These are phyloP conservation scores for Haplosporangium gracile DNA, from an alignment of 192 early-diverging fungal species.

Conservation along the genomic window DNA sequence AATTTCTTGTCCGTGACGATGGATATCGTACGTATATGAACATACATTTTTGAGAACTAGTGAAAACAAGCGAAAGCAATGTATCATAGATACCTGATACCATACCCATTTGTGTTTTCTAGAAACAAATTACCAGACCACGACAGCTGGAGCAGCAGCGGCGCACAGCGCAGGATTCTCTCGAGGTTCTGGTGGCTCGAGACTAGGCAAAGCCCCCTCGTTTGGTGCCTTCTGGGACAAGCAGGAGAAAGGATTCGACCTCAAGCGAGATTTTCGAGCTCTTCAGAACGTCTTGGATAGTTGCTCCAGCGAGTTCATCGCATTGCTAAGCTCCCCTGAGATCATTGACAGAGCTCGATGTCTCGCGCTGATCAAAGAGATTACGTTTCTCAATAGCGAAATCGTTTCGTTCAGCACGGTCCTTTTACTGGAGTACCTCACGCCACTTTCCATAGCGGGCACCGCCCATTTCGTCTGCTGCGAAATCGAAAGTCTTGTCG, in stretches of 20 bases:
- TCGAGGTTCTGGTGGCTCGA: constrained; percentile 7
- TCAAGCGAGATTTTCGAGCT: constrained; percentile 34
- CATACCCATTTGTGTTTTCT: not conserved
- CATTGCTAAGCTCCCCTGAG: not conserved
- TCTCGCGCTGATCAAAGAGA: constrained; percentile 27
- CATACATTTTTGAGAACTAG: not conserved
- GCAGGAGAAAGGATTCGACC: constrained; percentile 37
- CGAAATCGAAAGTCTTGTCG: constrained; percentile 28
- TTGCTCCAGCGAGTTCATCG: constrained; percentile 18
- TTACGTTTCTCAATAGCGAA: constrained; percentile 30
- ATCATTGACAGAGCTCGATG: not conserved
- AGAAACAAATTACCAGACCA: constrained; percentile 47
- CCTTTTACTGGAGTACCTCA: constrained; percentile 24
- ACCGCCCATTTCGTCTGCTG: constrained; percentile 21
- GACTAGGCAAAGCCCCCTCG: constrained; percentile 9
- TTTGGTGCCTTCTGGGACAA: constrained; percentile 39
- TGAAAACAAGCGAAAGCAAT: too few species aligned
- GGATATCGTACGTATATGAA: constrained; percentile 24
- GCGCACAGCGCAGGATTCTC: constrained; percentile 41
- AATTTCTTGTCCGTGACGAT: constrained; percentile 42
- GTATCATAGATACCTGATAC: not conserved
- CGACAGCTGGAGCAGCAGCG: constrained; percentile 42
- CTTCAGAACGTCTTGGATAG: constrained; percentile 23
- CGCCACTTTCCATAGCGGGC: constrained; percentile 14
- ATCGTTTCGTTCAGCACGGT: constrained; percentile 31